Base-by-base conservation (phyloP, 2,329 filamentous ascomycete genomes). In the Aspergillus ochraceoroseus region DNA sequence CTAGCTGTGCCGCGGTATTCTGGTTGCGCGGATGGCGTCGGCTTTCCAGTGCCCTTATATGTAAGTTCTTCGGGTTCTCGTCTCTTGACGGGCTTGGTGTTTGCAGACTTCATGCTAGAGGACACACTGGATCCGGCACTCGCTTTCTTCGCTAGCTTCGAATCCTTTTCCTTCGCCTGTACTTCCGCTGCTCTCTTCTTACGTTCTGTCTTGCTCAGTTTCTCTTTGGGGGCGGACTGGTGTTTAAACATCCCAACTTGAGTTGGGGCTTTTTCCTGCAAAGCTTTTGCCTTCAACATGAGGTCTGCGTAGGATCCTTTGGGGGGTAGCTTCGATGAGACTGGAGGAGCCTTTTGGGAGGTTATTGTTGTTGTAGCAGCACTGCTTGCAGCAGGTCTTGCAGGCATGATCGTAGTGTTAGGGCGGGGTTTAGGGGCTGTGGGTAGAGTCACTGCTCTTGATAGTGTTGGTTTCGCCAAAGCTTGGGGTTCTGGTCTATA, bases 291-390 rank as follows among this genome's bases (percentile, higher is more conserved):
- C 51, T 72, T 70, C 42, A 70, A 70, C 61, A 82, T 70, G 29
- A 81, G 68, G 34, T 77, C 77, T 29, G 76, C 72, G 58, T 74
- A 83, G 1, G 74, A 77, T 18, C 76, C 75, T 52, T 74, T 75
- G 44, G 75, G 75, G 4, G 74, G 73, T 3, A 72, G 62, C 38
- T 69, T 70, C 15, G 61, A 57, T 7, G 57, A 58, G 12, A 47
- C 42, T 12, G 51, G 43, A 7, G 52, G 38, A 9, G 47, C 28
- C 25, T 54, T 57, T 18, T 47, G 41, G 13, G 49, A 14, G 23
- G 48, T 37, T 15, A 54, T 30, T 14, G n/a, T n/a, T n/a, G n/a
- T n/a, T n/a, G n/a, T n/a, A n/a, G 49, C 32, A 32, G 35, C 46
- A 38, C 40, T 57, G 18, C 47, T 52, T 4, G 46, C 33, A 13